Evolutionary conservation across 169 alveolate species (phyloP).

Genomic region (Babesia sp.): DNA sequence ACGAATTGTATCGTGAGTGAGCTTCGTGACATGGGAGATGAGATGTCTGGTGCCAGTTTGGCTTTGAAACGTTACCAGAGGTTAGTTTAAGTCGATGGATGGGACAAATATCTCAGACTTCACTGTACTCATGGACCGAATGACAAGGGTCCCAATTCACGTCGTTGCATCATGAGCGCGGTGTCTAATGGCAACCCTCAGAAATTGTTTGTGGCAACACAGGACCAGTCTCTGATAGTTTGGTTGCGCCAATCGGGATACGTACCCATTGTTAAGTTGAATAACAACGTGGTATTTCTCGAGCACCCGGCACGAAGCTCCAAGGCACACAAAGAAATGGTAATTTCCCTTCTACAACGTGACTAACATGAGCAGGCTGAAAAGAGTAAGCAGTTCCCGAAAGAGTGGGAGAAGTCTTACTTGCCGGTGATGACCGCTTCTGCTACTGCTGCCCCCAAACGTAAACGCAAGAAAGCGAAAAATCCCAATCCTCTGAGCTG

Average conservation of each 20-base stretch:
- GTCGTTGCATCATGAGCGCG: constrained; percentile 52
- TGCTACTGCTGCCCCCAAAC: neutral
- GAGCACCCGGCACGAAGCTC: constrained; percentile 55
- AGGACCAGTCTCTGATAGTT: constrained; percentile 45
- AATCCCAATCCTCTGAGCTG: constrained; percentile 69
- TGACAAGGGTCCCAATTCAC: constrained; percentile 48
- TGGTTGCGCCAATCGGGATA: constrained; percentile 55
- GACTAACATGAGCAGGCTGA: constrained; percentile 13
- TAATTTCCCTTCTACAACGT: neutral
- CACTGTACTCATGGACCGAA: constrained; percentile 33
- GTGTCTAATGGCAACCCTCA: constrained; percentile 32
- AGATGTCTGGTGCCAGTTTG: constrained; percentile 49
- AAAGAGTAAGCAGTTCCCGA: constrained; percentile 33
- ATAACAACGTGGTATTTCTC: constrained; percentile 46
- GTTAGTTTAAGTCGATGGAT: neutral
- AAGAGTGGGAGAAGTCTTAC: constrained; percentile 44
- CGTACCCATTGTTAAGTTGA: constrained; percentile 56
- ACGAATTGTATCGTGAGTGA: constrained; percentile 53
- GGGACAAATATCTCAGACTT: neutral
- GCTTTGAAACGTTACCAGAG: constrained; percentile 47
- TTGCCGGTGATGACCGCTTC: constrained; percentile 11
- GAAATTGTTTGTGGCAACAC: constrained; percentile 63
- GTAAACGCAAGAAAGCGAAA: constrained; percentile 24
- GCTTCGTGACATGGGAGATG: constrained; percentile 62
- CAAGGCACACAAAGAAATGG: constrained; percentile 19